Evolutionary conservation across 495 filamentous ascomycete genomes (phyloP).

Genomic region (Aspergillus leporis): DNA sequence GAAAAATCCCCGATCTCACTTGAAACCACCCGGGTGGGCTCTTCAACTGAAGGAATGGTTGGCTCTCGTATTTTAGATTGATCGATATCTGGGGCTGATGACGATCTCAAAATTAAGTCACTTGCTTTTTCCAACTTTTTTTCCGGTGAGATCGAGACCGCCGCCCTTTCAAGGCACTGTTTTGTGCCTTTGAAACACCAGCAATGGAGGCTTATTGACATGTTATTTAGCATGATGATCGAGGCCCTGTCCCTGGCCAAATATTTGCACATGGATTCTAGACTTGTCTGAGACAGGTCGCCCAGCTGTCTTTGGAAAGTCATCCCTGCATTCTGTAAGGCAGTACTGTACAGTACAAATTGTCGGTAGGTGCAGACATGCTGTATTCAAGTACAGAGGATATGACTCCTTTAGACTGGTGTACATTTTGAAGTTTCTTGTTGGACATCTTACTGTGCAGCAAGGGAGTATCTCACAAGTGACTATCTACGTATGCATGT

Average conservation of each 20-base stretch:
- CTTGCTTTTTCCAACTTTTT: background rate
- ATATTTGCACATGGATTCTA: background rate
- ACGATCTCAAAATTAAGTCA: background rate
- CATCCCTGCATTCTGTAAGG: background rate
- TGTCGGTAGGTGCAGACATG: background rate
- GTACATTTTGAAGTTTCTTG: background rate
- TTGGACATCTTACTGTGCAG: background rate
- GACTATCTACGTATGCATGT: background rate
- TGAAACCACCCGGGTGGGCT: background rate
- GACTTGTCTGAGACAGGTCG: background rate
- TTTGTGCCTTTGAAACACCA: no score
- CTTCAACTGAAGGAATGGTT: background rate
- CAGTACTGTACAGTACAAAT: background rate
- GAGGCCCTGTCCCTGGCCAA: no score
- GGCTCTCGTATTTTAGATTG: background rate
- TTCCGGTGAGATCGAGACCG: background rate
- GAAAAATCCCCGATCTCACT: background rate
- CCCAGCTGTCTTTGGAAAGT: background rate
- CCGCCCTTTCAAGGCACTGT: background rate
- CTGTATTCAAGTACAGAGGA: background rate
- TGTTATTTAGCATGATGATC: no score
- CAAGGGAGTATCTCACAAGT: background rate
- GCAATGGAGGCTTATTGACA: no score
- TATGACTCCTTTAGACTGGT: no score
- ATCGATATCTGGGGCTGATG: background rate